Base-by-base conservation (phyloP, 257 asterid genomes). In the Solanum arcanum region DNA sequence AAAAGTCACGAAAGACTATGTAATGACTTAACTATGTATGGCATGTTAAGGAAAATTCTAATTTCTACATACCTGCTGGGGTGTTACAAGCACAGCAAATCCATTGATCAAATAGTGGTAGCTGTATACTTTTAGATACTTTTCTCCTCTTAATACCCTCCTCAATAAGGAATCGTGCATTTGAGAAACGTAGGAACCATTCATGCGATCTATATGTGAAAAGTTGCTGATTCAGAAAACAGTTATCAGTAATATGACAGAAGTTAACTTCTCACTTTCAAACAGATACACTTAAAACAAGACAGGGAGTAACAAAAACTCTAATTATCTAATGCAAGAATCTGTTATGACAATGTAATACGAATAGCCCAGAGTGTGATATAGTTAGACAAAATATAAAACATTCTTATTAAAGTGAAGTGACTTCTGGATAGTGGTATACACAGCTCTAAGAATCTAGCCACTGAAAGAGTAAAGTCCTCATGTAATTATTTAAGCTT, bases 31-130 rank as follows among this genome's bases (percentile, higher is more conserved):
- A 47, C 66, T 80, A 46, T 47, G 84, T 78, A 16, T 78, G 84
- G 4, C 42, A 18, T 27, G 84, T 80, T 9, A 47, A 47, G 47
- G 84, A 42, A 23, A 76, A 75, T n/a, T 42, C 23, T n/a, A 76
- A 76, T 76, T 42, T 42, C 60, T 25, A 29, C 64, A 69, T 12
- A 85, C 99, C 98, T 97, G 99, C 68, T 88, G 94, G 41, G 95
- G 94, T 85, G 98, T 95, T 88, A 97, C 97, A 5, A 97, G 94
- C 86, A 95, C 99, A 15, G 98, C 94, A 86, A 97, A 97, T 75
- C 99, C 99, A 76, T 97, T 96, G 88, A 97, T 93, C 86, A 97
- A 93, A 90, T 88, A 97, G 86, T 93, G 98, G 92, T 97, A 97
- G 94, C 99, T 95, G 90, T 94, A 96, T 12, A 97, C 89, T 91